Evolutionary conservation across 140 eudicot species (phyloP), one percentile per base, ranked within the genome.

Genomic region (Erigeron philadelphicus): DNA sequence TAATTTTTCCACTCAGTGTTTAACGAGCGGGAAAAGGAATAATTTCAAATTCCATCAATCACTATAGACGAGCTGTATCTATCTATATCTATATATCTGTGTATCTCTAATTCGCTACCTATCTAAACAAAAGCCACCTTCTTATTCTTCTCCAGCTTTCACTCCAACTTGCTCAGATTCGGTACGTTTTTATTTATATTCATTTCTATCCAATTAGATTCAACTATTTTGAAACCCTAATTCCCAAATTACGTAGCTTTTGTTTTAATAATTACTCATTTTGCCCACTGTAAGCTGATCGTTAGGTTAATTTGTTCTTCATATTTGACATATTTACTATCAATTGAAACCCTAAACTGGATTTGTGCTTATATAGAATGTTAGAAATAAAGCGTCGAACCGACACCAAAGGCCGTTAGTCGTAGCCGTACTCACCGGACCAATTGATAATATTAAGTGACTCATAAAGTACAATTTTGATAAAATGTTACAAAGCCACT

Each of bases 11-110:
- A 31, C 38, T 2, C 3, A 31, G 38, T 31, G 38, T 49, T 11
- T 31, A 16, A 63, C 68, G 56, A 45, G 70, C 70, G 70, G 70
- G 70, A 65, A 65, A 61, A 2, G 55, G 55, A 18, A 65, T 65
- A 40, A 43, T 65, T 65, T 65, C 70, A 65, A 65, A 65, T 65
- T 35, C 56, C 48, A 42, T 25, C 52, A 9, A 41, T 42, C 38
- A n/a, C n/a, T n/a, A 21, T 21, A 0, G 25, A 21, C 25, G 25
- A 21, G 25, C 25, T 21, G 8, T 50, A 4, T n/a, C 17, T n/a
- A 50, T 50, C 16, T 50, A 17, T 17, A 31, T 31, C 38, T 31
- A 31, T 2, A 31, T 31, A 31, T 31, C 38, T 31, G 38, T 31
- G 5, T 31, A 31, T 31, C 38, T 31, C 38, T 31, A 31, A 31